Evolutionary conservation across 352 stramenopile genomes (phyloP).

Genomic region (Bremia lactucae): DNA sequence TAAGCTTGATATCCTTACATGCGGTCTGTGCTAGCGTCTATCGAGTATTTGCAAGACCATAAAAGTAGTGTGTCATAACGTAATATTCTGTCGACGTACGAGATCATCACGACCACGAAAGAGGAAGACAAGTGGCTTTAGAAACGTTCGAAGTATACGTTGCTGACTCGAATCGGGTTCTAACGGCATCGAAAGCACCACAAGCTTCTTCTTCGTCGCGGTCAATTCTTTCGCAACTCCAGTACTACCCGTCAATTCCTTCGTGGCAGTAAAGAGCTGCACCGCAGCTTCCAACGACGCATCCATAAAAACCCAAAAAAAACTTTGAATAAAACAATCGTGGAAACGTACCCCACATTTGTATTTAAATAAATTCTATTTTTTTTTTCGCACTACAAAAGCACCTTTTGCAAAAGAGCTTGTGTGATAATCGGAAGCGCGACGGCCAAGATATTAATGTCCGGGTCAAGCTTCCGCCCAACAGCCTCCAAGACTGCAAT

Average conservation of each 20-base stretch:
- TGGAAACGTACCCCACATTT: constrained; percentile 6
- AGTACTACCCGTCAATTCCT: no score
- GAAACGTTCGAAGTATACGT: constrained; percentile 28
- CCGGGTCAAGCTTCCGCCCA: constrained; percentile 82
- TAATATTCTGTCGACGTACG: constrained; percentile 19
- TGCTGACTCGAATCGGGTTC: constrained; percentile 19
- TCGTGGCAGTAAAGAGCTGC: constrained; percentile 7
- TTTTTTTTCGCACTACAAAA: no score
- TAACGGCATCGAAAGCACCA: constrained; percentile 15
- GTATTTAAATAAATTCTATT: not conserved
- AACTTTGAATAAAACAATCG: constrained; percentile 5
- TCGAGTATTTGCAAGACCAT: not conserved
- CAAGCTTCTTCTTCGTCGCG: constrained; percentile 9
- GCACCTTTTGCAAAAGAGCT: constrained; percentile 86
- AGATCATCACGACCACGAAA: constrained; percentile 53
- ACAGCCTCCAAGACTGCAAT: constrained; percentile 92
- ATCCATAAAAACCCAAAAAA: constrained; percentile 2
- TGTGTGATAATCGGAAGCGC: constrained; percentile 89
- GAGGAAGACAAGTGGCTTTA: constrained; percentile 46
- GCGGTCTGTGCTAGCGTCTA: constrained; percentile 33
- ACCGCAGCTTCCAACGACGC: constrained; percentile 13
- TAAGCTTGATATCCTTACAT: constrained; percentile 25
- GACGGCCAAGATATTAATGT: constrained; percentile 83
- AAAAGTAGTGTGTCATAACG: not conserved
- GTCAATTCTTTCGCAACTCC: not conserved